These are phyloP conservation scores for Phytopythium montanum DNA, from an alignment of 352 stramenopile genomes.

Conservation along the genomic window DNA sequence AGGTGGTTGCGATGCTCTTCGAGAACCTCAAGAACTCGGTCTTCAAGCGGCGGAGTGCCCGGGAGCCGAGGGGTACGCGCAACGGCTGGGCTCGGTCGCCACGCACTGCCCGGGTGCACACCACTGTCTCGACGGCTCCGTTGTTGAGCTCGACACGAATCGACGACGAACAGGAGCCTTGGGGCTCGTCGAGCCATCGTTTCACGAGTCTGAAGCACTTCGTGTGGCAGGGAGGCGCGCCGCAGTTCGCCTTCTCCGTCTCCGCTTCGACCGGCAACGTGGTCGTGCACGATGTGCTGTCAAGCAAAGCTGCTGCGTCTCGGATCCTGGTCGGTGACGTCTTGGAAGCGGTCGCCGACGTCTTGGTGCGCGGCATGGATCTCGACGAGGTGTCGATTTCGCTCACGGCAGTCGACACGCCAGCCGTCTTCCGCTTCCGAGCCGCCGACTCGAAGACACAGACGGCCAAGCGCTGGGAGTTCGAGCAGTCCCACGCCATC, in stretches of 20 bases:
- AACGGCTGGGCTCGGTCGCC: neutral
- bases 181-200: conserved; percentile 25
- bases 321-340: conserved; percentile 52
- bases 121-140: neutral
- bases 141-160: neutral
- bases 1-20: conserved; percentile 9
- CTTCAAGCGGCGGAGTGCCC: conserved; percentile 3
- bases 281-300: conserved; percentile 4
- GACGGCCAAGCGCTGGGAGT: conserved; percentile 11
- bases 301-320: conserved; percentile 2
- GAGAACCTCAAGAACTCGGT: conserved; percentile 12
- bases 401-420: conserved; percentile 21
- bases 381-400: conserved; percentile 28
- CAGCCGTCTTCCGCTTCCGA: conserved; percentile 47
- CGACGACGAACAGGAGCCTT: neutral
- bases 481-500: conserved; percentile 34
- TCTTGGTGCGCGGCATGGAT: conserved; percentile 27
- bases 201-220: conserved; percentile 48
- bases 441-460: conserved; percentile 6
- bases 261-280: conserved; percentile 10
- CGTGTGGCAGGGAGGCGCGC: conserved; percentile 29
- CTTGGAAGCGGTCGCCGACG: conserved; percentile 41
- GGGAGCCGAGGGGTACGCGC: neutral
- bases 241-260: conserved; percentile 22
- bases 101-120: neutral